Evolutionary conservation across 2,329 filamentous ascomycete genomes (phyloP), one percentile per base, ranked within the genome.

Genomic region (Stagonosporopsis cucurbitacearum): DNA sequence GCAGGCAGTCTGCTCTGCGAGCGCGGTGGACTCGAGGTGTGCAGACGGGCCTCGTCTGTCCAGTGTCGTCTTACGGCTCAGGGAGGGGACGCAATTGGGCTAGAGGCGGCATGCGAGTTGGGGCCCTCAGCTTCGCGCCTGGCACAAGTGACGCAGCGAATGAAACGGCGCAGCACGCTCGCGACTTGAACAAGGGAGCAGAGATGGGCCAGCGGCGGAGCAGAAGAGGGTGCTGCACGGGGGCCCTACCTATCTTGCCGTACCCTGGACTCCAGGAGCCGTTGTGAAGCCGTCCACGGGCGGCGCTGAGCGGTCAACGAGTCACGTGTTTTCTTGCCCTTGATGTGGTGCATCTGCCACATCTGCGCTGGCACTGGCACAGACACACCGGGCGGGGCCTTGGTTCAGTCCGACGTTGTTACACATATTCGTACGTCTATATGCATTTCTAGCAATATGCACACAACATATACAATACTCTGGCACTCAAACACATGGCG

Each of bases 91-190:
- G 65, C 62, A 68, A 72, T 71, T 72, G 69, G 70, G 64, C 67
- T 72, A 68, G 60, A 66, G 65, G 65, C 63, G 65, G 63, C 69
- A 66, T 65, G 63, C 64, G 70, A 74, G 68, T 74, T 57, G 68
- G 66, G 54, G 56, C 63, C 51, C 59, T 71, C 64, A 65, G 69
- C 72, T 70, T 67, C 68, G 69, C 69, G 70, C 69, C 63, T 65
- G 59, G 22, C 52, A 41, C 44, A 51, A 58, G 47, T 59, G 45
- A 54, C 56, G 50, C 67, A 67, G 64, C 71, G 67, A 73, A 70
- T 72, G 48, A 62, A 54, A 37, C 50, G 49, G 57, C 64, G 51
- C 64, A 64, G 59, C 62, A 50, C 46, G 47, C 59, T 46, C 58
- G 45, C 50, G 41, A 56, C 50, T 55, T 51, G 42, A 60, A 40